These are phyloP conservation scores for Ephemerocybe angulata DNA, from an alignment of 768 basidiomycete species.

Conservation along the genomic window DNA sequence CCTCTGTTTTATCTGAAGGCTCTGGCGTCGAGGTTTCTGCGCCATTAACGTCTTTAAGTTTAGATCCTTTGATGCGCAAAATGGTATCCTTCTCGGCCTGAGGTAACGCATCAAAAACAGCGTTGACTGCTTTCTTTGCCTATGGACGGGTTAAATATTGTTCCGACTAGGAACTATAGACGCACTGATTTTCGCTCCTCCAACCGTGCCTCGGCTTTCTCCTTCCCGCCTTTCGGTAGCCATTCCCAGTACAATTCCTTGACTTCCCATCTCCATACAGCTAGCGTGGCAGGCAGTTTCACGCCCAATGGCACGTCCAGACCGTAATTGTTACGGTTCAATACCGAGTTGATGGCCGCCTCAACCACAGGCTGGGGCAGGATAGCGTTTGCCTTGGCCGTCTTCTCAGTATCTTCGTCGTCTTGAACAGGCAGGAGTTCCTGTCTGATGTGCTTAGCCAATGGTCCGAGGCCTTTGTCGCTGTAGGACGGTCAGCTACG, in stretches of 20 bases:
- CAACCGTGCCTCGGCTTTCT: conserved; percentile 57
- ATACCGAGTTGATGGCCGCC: conserved; percentile 55
- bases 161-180: background rate
- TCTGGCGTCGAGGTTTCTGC: conserved; percentile 8
- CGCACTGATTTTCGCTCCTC: conserved; percentile 65
- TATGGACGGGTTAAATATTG: conserved; percentile 21
- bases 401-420: conserved; percentile 43
- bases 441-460: conserved; percentile 68
- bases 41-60: conserved; percentile 34
- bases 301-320: conserved; percentile 49
- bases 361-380: conserved; percentile 59
- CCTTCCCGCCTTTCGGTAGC: conserved; percentile 62
- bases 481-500: conserved; percentile 35
- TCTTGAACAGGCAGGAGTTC: conserved; percentile 63
- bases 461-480: conserved; percentile 61
- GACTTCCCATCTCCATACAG: conserved; percentile 87
- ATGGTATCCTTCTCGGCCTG: conserved; percentile 54
- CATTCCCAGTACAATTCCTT: conserved; percentile 53
- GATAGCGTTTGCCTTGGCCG: conserved; percentile 31
- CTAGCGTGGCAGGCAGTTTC: conserved; percentile 60
- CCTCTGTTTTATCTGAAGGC: conserved; percentile 18
- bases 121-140: conserved; percentile 56
- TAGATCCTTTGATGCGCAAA: conserved; percentile 45
- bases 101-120: conserved; percentile 54
- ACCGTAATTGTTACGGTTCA: conserved; percentile 79